These are phyloP conservation scores for Sporothrix dimorphospora DNA, from an alignment of 2,329 filamentous ascomycete species.

Conservation along the genomic window DNA sequence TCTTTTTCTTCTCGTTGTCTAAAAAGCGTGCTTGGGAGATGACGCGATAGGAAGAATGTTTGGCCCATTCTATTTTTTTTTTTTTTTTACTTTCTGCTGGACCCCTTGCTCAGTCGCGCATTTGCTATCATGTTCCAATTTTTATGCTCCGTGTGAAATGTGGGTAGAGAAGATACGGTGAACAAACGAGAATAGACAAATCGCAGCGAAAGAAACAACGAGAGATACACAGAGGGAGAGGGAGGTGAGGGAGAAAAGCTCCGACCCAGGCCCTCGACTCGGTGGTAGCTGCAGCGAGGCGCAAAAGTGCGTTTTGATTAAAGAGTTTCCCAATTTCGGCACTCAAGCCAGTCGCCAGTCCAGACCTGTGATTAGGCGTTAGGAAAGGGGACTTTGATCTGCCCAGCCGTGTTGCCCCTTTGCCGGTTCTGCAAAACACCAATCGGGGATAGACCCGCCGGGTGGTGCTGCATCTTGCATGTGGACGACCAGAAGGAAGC, in stretches of 20 bases:
- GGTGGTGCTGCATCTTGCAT: slow-evolving; percentile 11
- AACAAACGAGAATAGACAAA: slow-evolving; percentile 1
- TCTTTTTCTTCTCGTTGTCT: too few species aligned
- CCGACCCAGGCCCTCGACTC: not conserved
- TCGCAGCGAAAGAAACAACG: slow-evolving; percentile 24
- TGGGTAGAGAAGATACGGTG: slow-evolving; percentile 11
- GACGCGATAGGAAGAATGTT: slow-evolving; percentile 24
- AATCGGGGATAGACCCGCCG: not conserved
- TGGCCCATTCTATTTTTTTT: not conserved
- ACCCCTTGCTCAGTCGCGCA: not conserved
- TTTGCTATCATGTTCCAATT: slow-evolving; percentile 13
- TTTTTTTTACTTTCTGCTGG: too few species aligned
- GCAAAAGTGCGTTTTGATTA: not conserved
- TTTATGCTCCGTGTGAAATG: slow-evolving; percentile 10
- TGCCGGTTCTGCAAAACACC: not conserved
- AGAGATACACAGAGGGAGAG: slow-evolving; percentile 1
- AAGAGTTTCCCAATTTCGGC: not conserved
- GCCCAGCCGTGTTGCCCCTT: not conserved
- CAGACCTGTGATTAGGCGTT: not conserved
- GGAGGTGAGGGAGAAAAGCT: not conserved
- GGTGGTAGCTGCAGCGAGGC: slow-evolving; percentile 11
- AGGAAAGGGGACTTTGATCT: not conserved
- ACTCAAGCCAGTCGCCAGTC: not conserved
- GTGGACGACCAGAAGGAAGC: not conserved
- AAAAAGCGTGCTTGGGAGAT: slow-evolving; percentile 1